Conservation (phyloP, 768 basidiomycete genomes). For the Boletus coccyginus region DNA sequence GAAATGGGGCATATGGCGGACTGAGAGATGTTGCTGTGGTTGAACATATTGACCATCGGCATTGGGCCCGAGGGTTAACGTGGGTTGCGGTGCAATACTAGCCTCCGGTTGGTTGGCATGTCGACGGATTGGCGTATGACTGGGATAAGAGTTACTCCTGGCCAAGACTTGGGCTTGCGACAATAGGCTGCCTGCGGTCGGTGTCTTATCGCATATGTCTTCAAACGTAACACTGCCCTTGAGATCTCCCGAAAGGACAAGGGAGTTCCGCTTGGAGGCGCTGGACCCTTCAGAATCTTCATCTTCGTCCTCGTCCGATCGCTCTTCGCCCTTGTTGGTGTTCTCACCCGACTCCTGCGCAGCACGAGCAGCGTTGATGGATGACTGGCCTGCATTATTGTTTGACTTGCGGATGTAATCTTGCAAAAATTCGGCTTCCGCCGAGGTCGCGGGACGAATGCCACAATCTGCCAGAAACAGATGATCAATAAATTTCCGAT, state of each 20-base stretch:
- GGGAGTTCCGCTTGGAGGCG: slow-evolving; percentile 72
- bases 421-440: slow-evolving; percentile 89
- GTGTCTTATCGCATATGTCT: slow-evolving; percentile 82
- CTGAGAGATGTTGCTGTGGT: slow-evolving; percentile 55
- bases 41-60: slow-evolving; percentile 44
- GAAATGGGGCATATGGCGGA: slow-evolving; percentile 76
- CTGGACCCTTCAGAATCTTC: slow-evolving; percentile 80
- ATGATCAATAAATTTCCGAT: slow-evolving; percentile 31
- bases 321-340: slow-evolving; percentile 58
- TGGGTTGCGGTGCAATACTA: slow-evolving; percentile 52
- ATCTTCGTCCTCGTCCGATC: slow-evolving; percentile 83
- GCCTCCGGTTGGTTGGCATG: slow-evolving; percentile 58
- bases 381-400: slow-evolving; percentile 75
- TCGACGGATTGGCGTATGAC: slow-evolving; percentile 75
- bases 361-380: slow-evolving; percentile 69
- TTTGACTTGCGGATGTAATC: slow-evolving; percentile 91
- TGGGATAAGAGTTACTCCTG: slow-evolving; percentile 57
- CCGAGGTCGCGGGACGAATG: slow-evolving; percentile 86
- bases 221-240: slow-evolving; percentile 57
- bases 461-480: slow-evolving; percentile 67
- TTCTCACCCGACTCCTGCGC: slow-evolving; percentile 70
- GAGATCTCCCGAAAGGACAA: slow-evolving; percentile 59
- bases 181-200: slow-evolving; percentile 72
- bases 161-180: slow-evolving; percentile 70
- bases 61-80: slow-evolving; percentile 51